phyloP scores from a whole-genome alignment of 495 filamentous ascomycete species.

The Massariosphaeria phaeospora region DNA sequence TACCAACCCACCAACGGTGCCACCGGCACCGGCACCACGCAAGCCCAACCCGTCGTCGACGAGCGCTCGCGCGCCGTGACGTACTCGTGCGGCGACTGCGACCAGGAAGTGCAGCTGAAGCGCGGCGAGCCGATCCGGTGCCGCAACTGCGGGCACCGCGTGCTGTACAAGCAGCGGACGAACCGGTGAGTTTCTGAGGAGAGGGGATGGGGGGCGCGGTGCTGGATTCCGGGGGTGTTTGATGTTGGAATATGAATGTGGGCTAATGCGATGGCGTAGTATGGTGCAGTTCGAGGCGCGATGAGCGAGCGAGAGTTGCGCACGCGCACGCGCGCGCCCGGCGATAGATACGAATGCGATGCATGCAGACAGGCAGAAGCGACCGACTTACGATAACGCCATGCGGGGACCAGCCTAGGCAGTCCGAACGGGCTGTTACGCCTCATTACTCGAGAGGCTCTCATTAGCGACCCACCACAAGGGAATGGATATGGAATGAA shows the following conservation, averaged over 20 bases:
- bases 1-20: background rate
- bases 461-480: too few species aligned
- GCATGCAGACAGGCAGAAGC: background rate
- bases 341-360: too few species aligned
- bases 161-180: slow-evolving; percentile 96
- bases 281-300: slow-evolving; percentile 99
- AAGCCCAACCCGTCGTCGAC: background rate
- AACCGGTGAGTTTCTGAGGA: slow-evolving; percentile 64
- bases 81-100: slow-evolving; percentile 94
- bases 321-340: too few species aligned
- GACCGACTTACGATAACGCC: too few species aligned
- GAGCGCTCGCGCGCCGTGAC: slow-evolving; percentile 48
- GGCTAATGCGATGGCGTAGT: slow-evolving; percentile 42
- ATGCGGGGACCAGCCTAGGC: too few species aligned
- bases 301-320: slow-evolving; percentile 39
- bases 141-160: slow-evolving; percentile 91
- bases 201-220: background rate
- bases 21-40: background rate
- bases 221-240: background rate
- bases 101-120: slow-evolving; percentile 70
- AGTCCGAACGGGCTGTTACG: too few species aligned
- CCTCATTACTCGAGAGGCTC: too few species aligned
- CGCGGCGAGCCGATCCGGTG: slow-evolving; percentile 86
- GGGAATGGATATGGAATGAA: too few species aligned
- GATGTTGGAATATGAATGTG: background rate